A percentile compares a stretch with the other conserved stretches of the same genome.
phyloP scores from a whole-genome alignment of 2,329 filamentous ascomycete species.

The Colletotrichum gloeosporioides region DNA sequence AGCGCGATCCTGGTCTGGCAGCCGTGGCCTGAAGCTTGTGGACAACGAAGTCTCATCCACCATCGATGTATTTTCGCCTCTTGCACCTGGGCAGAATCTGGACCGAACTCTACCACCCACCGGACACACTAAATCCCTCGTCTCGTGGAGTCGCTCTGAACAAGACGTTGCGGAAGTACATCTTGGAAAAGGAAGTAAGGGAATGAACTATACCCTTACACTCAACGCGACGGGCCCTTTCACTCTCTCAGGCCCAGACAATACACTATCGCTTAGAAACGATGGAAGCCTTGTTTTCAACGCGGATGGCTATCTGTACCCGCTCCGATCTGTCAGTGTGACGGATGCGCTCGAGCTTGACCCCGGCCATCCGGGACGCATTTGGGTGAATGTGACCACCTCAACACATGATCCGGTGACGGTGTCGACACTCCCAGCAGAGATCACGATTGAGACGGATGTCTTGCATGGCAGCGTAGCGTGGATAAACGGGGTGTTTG shows the following conservation, averaged over 20 bases:
- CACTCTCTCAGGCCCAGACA: background rate
- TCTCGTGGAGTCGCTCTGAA: constrained; percentile 35
- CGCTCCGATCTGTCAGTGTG: constrained; percentile 49
- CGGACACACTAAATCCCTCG: constrained; percentile 23
- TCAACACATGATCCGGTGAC: constrained; percentile 48
- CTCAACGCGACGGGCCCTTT: constrained; percentile 29
- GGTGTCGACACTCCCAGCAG: constrained; percentile 33
- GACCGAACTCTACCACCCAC: constrained; percentile 35
- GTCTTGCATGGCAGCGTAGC: constrained; percentile 50
- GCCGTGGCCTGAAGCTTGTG: constrained; percentile 36
- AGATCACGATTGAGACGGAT: constrained; percentile 49
- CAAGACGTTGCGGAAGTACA: background rate
- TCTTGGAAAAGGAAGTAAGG: constrained; percentile 45
- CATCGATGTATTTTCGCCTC: constrained; percentile 40
- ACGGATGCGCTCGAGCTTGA: constrained; percentile 53
- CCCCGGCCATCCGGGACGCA: constrained; percentile 51
- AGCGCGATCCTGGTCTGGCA: constrained; percentile 44
- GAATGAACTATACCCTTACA: constrained; percentile 48
- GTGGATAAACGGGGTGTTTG: constrained; percentile 51
- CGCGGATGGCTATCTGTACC: constrained; percentile 46
- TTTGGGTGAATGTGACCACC: constrained; percentile 53
- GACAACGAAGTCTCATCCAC: constrained; percentile 30
- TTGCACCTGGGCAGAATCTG: constrained; percentile 49
- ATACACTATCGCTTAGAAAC: background rate
- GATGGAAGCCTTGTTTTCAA: background rate